These are phyloP conservation scores for Mrakia hoshinonis DNA, from an alignment of 768 basidiomycete genomes.

Conservation along the genomic window DNA sequence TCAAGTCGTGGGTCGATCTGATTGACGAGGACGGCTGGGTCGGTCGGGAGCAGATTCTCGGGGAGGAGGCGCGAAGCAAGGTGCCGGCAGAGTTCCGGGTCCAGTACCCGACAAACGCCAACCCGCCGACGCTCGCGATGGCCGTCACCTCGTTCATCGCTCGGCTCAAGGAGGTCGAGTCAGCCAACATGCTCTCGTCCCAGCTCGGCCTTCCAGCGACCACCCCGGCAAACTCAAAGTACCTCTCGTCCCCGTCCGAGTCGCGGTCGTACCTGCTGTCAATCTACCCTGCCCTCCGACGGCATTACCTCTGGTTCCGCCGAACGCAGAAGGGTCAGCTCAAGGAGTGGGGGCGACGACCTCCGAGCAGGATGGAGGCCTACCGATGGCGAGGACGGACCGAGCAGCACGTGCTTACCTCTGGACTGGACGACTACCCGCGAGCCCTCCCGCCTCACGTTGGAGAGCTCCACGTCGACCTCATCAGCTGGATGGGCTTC, in stretches of 20 bases:
- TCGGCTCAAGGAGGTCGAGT: slow-evolving; percentile 49
- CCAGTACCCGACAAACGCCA: slow-evolving; percentile 88
- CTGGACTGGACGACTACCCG: slow-evolving; percentile 95
- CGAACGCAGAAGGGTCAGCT: slow-evolving; percentile 88
- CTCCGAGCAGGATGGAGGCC: slow-evolving; percentile 64
- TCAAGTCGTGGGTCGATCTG: slow-evolving; percentile 78
- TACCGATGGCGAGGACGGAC: slow-evolving; percentile 93
- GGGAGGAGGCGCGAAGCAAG: slow-evolving; percentile 91
- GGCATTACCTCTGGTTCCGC: slow-evolving; percentile 95
- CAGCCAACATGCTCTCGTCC: slow-evolving; percentile 48
- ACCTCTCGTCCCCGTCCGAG: slow-evolving; percentile 54
- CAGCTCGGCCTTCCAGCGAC: slow-evolving; percentile 49
- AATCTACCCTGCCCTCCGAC: slow-evolving; percentile 73
- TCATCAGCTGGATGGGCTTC: slow-evolving; percentile 94
- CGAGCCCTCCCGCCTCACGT: slow-evolving; percentile 69
- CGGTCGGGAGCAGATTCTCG: slow-evolving; percentile 88
- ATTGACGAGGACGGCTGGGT: slow-evolving; percentile 96
- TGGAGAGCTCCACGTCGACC: slow-evolving; percentile 85
- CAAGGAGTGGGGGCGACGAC: slow-evolving; percentile 66
- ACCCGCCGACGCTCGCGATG: slow-evolving; percentile 90
- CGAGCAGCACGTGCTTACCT: slow-evolving; percentile 65
- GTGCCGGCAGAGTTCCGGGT: slow-evolving; percentile 84
- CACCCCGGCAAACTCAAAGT: slow-evolving; percentile 28
- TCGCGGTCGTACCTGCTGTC: slow-evolving; percentile 62
- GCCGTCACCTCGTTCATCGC: slow-evolving; percentile 82